Percentiles rank a stretch among this genome's conserved stretches.
Evolutionary conservation across 2,329 filamentous ascomycete species (phyloP).

Genomic region (Cladosporium sp.): DNA sequence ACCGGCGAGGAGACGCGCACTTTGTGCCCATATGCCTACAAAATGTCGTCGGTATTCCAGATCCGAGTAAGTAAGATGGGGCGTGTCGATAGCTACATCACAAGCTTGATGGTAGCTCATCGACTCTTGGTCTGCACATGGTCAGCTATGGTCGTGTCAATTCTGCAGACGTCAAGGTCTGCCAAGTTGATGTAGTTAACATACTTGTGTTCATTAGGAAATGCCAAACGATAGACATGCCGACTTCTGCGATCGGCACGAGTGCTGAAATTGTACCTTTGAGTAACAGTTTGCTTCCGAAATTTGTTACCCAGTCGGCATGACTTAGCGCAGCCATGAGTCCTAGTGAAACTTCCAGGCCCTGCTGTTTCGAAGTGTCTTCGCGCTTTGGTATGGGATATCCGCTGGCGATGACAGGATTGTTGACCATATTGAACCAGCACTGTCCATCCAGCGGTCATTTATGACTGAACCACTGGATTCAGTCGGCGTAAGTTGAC

Average conservation of each 20-base stretch:
- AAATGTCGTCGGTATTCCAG: not conserved
- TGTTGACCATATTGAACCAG: too few species aligned
- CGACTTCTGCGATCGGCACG: not conserved
- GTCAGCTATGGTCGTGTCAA: too few species aligned
- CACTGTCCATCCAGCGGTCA: too few species aligned
- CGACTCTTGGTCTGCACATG: too few species aligned
- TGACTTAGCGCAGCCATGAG: not conserved
- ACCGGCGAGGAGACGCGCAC: not conserved
- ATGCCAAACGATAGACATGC: not conserved
- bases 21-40: not conserved
- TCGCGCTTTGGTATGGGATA: too few species aligned
- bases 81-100: not conserved
- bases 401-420: too few species aligned
- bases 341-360: not conserved
- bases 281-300: not conserved
- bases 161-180: too few species aligned
- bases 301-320: not conserved
- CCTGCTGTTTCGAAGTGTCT: not conserved
- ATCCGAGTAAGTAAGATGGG: not conserved
- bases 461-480: too few species aligned
- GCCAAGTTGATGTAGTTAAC: too few species aligned
- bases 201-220: not conserved
- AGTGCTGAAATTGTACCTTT: not conserved
- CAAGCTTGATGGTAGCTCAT: too few species aligned
- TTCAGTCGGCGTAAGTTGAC: too few species aligned